A percentile compares a stretch with the other conserved stretches of the same genome.
phyloP scores from a whole-genome alignment of 306 rosid species.

The Sicyos baderoa region DNA sequence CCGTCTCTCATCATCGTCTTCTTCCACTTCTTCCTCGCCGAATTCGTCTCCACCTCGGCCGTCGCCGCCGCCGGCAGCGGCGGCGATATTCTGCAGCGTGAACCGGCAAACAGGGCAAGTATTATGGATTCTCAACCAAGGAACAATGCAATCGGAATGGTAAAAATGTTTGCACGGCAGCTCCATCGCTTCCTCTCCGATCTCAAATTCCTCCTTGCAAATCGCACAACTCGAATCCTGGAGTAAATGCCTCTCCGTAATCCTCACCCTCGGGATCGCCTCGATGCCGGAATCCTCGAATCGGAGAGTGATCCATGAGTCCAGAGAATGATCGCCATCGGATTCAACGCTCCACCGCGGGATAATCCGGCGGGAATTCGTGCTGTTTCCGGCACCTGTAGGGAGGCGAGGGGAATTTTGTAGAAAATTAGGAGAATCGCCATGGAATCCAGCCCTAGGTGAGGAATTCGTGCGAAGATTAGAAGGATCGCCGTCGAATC shows the following conservation, averaged over 20 bases:
- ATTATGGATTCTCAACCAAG: constrained; percentile 61
- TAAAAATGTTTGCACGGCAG: constrained; percentile 74
- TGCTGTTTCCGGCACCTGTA: not conserved
- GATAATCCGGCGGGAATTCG: not conserved
- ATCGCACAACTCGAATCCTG: constrained; percentile 55
- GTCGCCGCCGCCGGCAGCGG: not conserved
- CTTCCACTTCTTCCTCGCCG: not conserved
- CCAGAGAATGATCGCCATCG: not conserved
- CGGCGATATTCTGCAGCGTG: constrained; percentile 22
- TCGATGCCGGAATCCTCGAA: not conserved
- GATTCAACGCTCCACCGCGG: not conserved
- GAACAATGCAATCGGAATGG: constrained; percentile 54
- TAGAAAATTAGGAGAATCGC: no score
- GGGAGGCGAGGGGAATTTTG: not conserved
- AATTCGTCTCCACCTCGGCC: not conserved
- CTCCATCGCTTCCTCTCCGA: constrained; percentile 45
- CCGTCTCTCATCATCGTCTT: not conserved
- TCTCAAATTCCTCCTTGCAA: constrained; percentile 58
- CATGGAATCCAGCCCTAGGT: no score
- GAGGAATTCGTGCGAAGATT: no score
- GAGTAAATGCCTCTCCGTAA: constrained; percentile 25
- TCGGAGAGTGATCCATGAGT: constrained; percentile 7
- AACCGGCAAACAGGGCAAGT: constrained; percentile 69
- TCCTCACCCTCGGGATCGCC: constrained; percentile 3
- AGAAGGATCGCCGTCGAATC: no score